Base-by-base conservation (phyloP, 179 eudicot species). In the Drosera spatulata region DNA sequence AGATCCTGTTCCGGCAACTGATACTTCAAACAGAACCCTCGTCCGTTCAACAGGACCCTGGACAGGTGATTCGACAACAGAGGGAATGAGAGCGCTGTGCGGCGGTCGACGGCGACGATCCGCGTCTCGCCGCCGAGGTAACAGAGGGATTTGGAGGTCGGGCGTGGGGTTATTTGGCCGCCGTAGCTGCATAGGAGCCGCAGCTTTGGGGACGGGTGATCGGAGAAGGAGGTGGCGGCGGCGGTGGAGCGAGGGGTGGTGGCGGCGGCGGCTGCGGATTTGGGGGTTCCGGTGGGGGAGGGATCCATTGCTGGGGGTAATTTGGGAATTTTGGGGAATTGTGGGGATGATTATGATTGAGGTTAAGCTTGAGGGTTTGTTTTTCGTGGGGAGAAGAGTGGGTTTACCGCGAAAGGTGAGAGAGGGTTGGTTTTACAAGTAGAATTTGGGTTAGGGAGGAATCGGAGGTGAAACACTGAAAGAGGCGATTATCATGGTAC, bases 81-180 rank as follows among this genome's bases (percentile, higher is more conserved):
- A 9, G 85, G 10, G 67, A 82, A 69, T 11, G 81, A 66, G 39
- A 78, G 61, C 60, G 82, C 48, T 10, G 57, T 57, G 50, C 39
- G 58, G 55, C 85, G 79, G 60, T 80, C 79, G 11, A 86, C 52
- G 60, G 84, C 77, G 39, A 88, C 76, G 70, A 93, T 77, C 37
- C 95, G 91, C 50, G 90, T 84, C 41, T 93, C 99, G 38, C 99
- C 99, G 65, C 93, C 90, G 67, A 79, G 75, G 76, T 93, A 93
- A 70, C 69, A 79, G 44, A 91, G 87, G 38, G 86, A 64, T 59
- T 84, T 91, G 76, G 73, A 74, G 74, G 79, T 75, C 0, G 91
- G 87, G 33, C 95, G 95, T 4, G 96, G 91, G 65, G 82, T 59
- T 6, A 91, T 88, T 71, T 83, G 91, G 42, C 98, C 98, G 51